phyloP scores from a whole-genome alignment of 352 stramenopile species.

The Aphanomyces euteiches region DNA sequence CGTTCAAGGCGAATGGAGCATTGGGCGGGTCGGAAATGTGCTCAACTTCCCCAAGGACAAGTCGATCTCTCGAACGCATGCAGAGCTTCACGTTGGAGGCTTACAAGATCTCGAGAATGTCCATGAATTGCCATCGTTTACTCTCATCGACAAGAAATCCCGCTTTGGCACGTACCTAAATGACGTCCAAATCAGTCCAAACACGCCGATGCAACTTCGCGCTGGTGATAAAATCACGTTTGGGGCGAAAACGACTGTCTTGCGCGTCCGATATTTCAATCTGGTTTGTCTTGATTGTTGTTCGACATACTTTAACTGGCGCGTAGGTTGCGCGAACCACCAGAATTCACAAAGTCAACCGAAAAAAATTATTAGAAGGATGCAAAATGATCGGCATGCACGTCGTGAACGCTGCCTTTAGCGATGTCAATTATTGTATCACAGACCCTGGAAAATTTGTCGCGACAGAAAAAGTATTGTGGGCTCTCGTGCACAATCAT shows the following conservation, averaged over 20 bases:
- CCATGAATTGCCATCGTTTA: slow-evolving; percentile 53
- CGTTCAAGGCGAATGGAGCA: slow-evolving; percentile 74
- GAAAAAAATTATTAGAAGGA: slow-evolving; percentile 59
- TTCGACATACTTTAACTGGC: background rate
- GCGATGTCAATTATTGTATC: slow-evolving; percentile 78
- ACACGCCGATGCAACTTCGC: slow-evolving; percentile 31
- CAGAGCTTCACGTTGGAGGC: slow-evolving; percentile 64
- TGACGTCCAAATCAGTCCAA: slow-evolving; percentile 55
- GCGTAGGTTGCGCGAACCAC: slow-evolving; percentile 36
- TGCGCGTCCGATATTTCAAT: slow-evolving; percentile 74
- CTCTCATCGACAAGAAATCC: slow-evolving; percentile 74
- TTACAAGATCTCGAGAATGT: slow-evolving; percentile 65
- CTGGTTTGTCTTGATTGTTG: slow-evolving; percentile 61
- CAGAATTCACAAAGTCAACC: slow-evolving; percentile 57
- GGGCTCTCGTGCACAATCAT: slow-evolving; percentile 81
- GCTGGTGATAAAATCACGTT: slow-evolving; percentile 73
- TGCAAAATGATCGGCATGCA: slow-evolving; percentile 83
- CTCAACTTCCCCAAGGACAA: slow-evolving; percentile 79
- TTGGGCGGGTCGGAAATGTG: slow-evolving; percentile 78
- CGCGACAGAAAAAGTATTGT: slow-evolving; percentile 81
- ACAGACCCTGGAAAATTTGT: slow-evolving; percentile 79
- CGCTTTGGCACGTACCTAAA: slow-evolving; percentile 87
- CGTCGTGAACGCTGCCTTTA: slow-evolving; percentile 49
- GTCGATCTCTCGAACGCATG: slow-evolving; percentile 80
- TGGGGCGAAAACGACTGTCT: slow-evolving; percentile 72